Evolutionary conservation across 257 asterid species (phyloP).

Genomic region (Nemophila menziesii): DNA sequence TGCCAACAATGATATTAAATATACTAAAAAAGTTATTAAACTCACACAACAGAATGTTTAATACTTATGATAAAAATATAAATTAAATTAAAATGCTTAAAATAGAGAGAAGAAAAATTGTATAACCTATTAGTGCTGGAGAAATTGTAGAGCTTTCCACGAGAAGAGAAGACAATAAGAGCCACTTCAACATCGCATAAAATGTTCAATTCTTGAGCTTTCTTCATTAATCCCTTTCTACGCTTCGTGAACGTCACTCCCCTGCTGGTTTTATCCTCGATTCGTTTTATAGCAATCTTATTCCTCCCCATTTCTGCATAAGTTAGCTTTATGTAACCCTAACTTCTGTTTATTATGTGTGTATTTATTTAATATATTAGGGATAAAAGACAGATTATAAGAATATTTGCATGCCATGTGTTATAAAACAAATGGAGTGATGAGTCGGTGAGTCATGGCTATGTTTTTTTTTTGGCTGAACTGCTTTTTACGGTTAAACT

Average conservation of each 20-base stretch:
- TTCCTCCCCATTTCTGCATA: constrained; percentile 25
- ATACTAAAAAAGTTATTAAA: too few species aligned
- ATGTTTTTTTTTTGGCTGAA: too few species aligned
- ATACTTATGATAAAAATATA: too few species aligned
- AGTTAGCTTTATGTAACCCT: background rate
- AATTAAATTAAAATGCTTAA: too few species aligned
- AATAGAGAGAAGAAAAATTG: too few species aligned
- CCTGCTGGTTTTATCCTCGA: constrained; percentile 31
- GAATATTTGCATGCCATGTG: background rate
- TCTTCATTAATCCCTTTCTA: constrained; percentile 35
- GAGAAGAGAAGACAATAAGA: constrained; percentile 33
- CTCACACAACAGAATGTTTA: too few species aligned
- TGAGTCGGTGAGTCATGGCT: too few species aligned
- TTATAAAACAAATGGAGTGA: too few species aligned
- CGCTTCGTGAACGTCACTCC: constrained; percentile 40
- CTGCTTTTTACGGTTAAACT: too few species aligned
- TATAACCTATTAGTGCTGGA: constrained; percentile 44
- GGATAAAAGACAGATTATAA: background rate
- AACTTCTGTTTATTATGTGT: background rate
- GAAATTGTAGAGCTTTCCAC: constrained; percentile 40
- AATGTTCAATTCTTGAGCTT: constrained; percentile 34
- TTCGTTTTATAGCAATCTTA: constrained; percentile 39
- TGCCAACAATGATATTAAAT: too few species aligned
- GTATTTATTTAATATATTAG: too few species aligned
- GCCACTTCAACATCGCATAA: constrained; percentile 49